phyloP scores from a whole-genome alignment of 2,329 filamentous ascomycete species.

The Aspergillus sp. region DNA sequence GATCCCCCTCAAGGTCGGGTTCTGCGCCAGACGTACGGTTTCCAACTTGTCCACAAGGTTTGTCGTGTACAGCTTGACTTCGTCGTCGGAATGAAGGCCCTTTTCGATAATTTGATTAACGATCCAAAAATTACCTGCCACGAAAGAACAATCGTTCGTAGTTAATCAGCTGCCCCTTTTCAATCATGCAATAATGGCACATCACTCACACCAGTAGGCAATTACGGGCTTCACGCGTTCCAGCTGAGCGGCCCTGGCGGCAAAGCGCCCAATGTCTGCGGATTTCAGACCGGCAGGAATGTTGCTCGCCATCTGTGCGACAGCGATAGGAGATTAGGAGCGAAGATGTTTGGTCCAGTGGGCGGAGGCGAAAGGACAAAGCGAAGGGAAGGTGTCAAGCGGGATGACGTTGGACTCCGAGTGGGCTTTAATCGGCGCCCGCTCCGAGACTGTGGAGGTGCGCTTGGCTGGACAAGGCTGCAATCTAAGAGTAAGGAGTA shows the following conservation, averaged over 20 bases:
- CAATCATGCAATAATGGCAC: not conserved
- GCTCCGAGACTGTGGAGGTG: not conserved
- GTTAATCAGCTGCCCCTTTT: conserved; percentile 18
- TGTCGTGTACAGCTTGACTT: conserved; percentile 77
- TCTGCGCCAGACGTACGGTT: conserved; percentile 49
- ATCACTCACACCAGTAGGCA: conserved; percentile 84
- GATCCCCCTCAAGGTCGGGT: not conserved
- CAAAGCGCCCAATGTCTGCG: conserved; percentile 80
- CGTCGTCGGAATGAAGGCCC: conserved; percentile 76
- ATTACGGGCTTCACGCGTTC: conserved; percentile 82
- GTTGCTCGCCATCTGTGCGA: conserved; percentile 64
- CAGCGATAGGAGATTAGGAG: not conserved
- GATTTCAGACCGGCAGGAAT: conserved; percentile 73
- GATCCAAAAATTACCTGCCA: conserved; percentile 80
- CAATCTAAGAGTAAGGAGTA: not conserved
- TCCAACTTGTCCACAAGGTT: conserved; percentile 90
- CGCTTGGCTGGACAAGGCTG: not conserved
- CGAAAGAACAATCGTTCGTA: not conserved
- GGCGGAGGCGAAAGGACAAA: conserved; percentile 5
- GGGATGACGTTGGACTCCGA: conserved; percentile 26
- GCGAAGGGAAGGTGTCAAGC: conserved; percentile 4
- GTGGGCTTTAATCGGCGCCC: not conserved
- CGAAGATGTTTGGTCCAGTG: conserved; percentile 3
- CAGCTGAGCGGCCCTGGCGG: conserved; percentile 79
- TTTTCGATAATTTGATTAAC: conserved; percentile 86